Percentiles rank a stretch among this genome's conserved stretches.
Evolutionary conservation across 768 basidiomycete genomes (phyloP).

Genomic region (Suillus decipiens): DNA sequence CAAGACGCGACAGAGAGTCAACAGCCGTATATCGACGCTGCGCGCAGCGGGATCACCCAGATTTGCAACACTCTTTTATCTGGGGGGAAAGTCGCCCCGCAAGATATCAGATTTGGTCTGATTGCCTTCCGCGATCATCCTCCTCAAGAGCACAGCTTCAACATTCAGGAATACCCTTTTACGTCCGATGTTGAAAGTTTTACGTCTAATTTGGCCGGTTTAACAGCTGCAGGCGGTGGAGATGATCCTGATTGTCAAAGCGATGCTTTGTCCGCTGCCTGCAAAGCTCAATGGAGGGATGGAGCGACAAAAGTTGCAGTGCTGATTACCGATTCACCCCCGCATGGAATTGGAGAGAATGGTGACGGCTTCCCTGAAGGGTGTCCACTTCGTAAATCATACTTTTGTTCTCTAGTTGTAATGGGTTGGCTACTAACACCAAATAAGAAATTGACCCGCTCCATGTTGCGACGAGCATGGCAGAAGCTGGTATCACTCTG

Average conservation of each 20-base stretch:
- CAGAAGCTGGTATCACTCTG: not conserved
- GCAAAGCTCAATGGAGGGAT: not conserved
- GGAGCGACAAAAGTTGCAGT: not conserved
- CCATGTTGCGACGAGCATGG: not conserved
- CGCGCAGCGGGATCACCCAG: not conserved
- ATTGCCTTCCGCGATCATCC: not conserved
- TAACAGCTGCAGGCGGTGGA: not conserved
- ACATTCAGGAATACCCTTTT: not conserved
- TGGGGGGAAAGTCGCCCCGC: not conserved
- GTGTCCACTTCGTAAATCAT: not conserved
- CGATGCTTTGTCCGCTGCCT: not conserved
- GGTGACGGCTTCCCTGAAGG: not conserved
- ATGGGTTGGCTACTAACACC: not conserved
- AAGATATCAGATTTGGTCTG: not conserved
- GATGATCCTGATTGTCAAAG: not conserved
- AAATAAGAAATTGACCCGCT: not conserved
- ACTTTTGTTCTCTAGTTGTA: too few relatives aligned
- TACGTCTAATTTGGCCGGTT: not conserved
- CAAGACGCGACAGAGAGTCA: not conserved
- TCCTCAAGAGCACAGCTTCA: not conserved
- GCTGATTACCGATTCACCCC: not conserved
- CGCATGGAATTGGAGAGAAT: not conserved
- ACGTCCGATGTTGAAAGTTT: not conserved
- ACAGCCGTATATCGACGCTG: not conserved
- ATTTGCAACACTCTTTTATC: not conserved